Evolutionary conservation across 257 asterid species (phyloP).

Genomic region (Solanum tacnaense): DNA sequence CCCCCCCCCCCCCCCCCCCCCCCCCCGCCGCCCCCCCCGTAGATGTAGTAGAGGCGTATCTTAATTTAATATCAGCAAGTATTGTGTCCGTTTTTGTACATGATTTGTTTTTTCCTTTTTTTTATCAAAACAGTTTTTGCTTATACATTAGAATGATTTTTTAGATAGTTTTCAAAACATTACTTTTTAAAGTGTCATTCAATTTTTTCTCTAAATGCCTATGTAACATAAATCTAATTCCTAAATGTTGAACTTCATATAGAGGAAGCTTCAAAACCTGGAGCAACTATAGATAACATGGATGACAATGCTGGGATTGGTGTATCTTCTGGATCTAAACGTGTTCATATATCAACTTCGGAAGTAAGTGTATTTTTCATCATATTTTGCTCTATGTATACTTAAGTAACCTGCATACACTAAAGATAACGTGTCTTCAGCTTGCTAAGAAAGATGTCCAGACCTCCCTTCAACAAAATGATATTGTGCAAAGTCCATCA

Average conservation of each 20-base stretch:
- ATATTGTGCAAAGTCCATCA: not conserved
- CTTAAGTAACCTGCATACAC: not conserved
- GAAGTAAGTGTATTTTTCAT: too few relatives aligned
- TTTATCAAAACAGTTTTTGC: not conserved
- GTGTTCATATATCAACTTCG: not conserved
- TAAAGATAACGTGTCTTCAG: too few relatives aligned
- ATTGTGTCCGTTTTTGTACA: too few relatives aligned
- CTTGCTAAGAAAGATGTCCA: not conserved
- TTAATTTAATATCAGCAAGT: too few relatives aligned
- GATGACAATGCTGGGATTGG: not conserved
- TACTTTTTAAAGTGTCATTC: not conserved
- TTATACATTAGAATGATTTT: not conserved
- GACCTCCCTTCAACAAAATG: not conserved
- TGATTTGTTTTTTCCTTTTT: too few relatives aligned
- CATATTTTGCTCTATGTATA: not conserved
- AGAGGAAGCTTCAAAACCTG: not conserved
- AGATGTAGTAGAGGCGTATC: too few relatives aligned
- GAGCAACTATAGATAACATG: not conserved
- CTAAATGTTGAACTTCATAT: not conserved
- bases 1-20: too few relatives aligned
- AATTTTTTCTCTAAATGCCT: not conserved
- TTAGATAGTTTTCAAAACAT: not conserved
- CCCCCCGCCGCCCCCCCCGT: too few relatives aligned
- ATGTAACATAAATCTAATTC: not conserved
- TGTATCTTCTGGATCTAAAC: not conserved